Base-by-base conservation (phyloP, 768 basidiomycete genomes). In the Leccinum uliginosum region DNA sequence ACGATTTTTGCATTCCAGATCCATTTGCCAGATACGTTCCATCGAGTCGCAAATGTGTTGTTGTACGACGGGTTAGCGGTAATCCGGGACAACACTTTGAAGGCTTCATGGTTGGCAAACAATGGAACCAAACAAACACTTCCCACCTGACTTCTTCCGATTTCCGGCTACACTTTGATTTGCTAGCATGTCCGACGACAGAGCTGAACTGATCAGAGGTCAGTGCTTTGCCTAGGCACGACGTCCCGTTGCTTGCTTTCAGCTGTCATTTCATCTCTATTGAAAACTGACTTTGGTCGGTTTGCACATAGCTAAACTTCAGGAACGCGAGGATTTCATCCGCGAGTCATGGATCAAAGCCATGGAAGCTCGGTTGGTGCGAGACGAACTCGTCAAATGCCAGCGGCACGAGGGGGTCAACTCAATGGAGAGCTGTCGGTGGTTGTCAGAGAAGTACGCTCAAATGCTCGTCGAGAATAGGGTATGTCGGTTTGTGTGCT, bases 291-390 rank as follows among this genome's bases (percentile, higher is more conserved):
- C 32, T 26, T 26, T 4, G 51, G 32, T 51, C 11, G 48, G 12
- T 51, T 12, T 30, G 54, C 29, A 50, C 38, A 11, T 53, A 91
- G 89, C 80, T 17, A 83, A 81, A 69, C 72, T 89, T 51, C 74
- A 82, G 64, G 81, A 80, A 63, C 87, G 90, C 40, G 93, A 96
- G 59, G 75, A 83, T 47, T 77, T 82, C 72, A 78, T 98, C 67
- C 85, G 90, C 51, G 94, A 98, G 75, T 90, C 91, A 51, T 98
- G 95, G 95, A 82, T 97, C 30, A 87, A 86, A 63, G 87, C 91
- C 21, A 96, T 98, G 93, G 94, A 97, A 73, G 84, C 85, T 30
- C 85, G 90, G 49, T 78, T 98, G 57, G 92, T 97, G 48, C 85
- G 85, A 59, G 88, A 91, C 56, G 91, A 95, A 71, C 83, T 98